Base-by-base conservation (phyloP, 352 stramenopile genomes). In the Phytophthora capsici region DNA sequence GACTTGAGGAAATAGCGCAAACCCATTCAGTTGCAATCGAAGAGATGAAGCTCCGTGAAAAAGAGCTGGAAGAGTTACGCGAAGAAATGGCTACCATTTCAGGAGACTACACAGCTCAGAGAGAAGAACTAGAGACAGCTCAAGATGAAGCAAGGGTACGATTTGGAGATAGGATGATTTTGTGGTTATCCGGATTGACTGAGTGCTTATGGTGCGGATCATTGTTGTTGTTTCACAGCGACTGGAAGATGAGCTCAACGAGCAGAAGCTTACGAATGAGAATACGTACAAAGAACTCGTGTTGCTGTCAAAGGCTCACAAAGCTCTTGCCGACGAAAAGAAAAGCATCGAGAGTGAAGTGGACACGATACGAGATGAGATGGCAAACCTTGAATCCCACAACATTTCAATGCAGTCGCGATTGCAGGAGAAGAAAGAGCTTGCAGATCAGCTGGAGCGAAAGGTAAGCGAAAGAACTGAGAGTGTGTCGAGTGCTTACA, bases 241-340 rank as follows among this genome's bases (percentile, higher is more conserved):
- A 57, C 46, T 93, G 20, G 75, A 89, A 61, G 67, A 79, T n/a
- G 76, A 91, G 41, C 34, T 91, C 14, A 72, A 78, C 22, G 82
- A 91, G 23, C 73, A 88, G 34, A 77, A 79, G 0, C 54, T 78
- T 9, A 77, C 82, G 16, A 79, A 84, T 32, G 84, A 93, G 34
- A 82, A 69, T 37, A 88, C 82, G 19, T 95, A 90, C 67, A 92
- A 90, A 47, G 83, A 95, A 57, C 69, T 95, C 1, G 83, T 95
- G 4, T 43, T 95, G 45, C 54, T 95, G 6, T 84, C 84, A 6
- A 95, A 95, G 52, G 86, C 83, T 2, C 83, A 95, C 63, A 91
- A 93, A 66, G 73, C 72, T 20, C 54, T 90, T 36, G 67, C 60
- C 12, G 82, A 90, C 9, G 83, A 95, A 54, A 90, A 89, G 17